phyloP scores from a whole-genome alignment of 441 rosid genomes.

The Sinapis alba region DNA sequence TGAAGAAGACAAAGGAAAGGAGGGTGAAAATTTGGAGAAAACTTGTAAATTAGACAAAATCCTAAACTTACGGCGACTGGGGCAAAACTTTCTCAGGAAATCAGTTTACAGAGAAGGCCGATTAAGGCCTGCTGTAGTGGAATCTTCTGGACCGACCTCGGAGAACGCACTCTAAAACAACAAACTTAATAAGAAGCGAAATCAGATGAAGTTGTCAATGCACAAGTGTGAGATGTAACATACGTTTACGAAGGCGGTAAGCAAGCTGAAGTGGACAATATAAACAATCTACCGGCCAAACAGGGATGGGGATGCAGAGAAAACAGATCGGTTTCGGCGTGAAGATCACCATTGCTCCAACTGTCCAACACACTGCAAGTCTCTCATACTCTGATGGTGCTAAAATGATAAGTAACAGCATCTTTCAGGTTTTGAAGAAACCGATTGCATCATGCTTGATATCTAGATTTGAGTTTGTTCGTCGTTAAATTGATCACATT shows the following conservation, averaged over 20 bases:
- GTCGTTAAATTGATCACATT: neutral
- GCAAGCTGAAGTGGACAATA: constrained; percentile 64
- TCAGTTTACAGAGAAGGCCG: neutral
- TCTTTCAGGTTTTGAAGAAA: constrained; percentile 28
- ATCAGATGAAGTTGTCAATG: neutral
- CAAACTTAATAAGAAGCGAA: neutral
- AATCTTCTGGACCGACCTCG: neutral
- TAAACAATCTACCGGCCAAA: constrained; percentile 73
- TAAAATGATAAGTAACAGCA: constrained; percentile 31
- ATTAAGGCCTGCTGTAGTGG: neutral
- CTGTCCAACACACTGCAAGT: constrained; percentile 75
- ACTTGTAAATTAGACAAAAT: neutral
- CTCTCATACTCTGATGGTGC: constrained; percentile 48
- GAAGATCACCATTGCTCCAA: constrained; percentile 73
- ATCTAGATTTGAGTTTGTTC: neutral
- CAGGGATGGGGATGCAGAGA: constrained; percentile 88
- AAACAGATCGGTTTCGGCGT: constrained; percentile 74
- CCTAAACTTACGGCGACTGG: neutral
- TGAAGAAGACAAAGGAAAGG: neutral
- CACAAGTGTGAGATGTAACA: neutral
- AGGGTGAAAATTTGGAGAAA: neutral
- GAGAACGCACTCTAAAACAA: neutral
- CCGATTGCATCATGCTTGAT: constrained; percentile 50
- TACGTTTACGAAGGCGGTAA: constrained; percentile 71
- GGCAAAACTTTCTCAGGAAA: neutral